Percentiles rank a stretch among this genome's conserved stretches.
Conservation (phyloP, 2,329 filamentous ascomycete genomes). For the Epichloe glyceriae region DNA sequence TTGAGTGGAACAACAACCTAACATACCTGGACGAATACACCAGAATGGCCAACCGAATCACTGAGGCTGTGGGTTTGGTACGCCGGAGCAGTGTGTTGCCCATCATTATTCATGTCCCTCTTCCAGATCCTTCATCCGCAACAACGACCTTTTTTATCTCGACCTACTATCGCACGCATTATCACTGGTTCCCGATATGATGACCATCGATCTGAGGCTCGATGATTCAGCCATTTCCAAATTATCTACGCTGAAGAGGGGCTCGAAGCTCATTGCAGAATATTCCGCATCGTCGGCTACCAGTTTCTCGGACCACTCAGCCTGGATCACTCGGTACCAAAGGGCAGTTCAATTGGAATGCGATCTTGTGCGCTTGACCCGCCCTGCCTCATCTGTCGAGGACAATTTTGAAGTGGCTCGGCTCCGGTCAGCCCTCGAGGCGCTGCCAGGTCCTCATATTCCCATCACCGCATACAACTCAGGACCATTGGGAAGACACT, state of each 20-base stretch:
- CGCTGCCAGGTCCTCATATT: slow-evolving; percentile 26
- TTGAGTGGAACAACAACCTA: slow-evolving; percentile 10
- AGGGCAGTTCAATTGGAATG: slow-evolving; percentile 45
- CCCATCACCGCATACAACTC: slow-evolving; percentile 54
- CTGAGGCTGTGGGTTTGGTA: slow-evolving; percentile 44
- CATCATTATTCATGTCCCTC: slow-evolving; percentile 39
- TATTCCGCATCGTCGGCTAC: slow-evolving; percentile 28
- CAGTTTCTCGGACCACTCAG: slow-evolving; percentile 40
- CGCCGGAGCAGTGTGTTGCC: slow-evolving; percentile 49
- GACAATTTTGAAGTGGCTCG: slow-evolving; percentile 50
- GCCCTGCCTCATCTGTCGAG: slow-evolving; percentile 40
- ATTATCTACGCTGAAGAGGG: slow-evolving; percentile 37
- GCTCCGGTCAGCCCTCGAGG: slow-evolving; percentile 37
- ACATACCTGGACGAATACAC: slow-evolving; percentile 9
- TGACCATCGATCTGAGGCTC: slow-evolving; percentile 48
- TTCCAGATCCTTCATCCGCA: slow-evolving; percentile 14
- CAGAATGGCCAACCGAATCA: slow-evolving; percentile 36
- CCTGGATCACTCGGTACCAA: slow-evolving; percentile 44
- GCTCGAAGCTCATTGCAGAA: slow-evolving; percentile 49
- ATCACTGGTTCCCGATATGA: slow-evolving; percentile 48
- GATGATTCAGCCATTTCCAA: slow-evolving; percentile 36
- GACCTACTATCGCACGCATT: slow-evolving; percentile 46
- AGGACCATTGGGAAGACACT: slow-evolving; percentile 47
- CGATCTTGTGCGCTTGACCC: slow-evolving; percentile 48
- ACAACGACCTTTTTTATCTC: slow-evolving; percentile 29